Evolutionary conservation across 2,329 filamentous ascomycete species (phyloP).

Genomic region (Rhexocercosporidium sp.): DNA sequence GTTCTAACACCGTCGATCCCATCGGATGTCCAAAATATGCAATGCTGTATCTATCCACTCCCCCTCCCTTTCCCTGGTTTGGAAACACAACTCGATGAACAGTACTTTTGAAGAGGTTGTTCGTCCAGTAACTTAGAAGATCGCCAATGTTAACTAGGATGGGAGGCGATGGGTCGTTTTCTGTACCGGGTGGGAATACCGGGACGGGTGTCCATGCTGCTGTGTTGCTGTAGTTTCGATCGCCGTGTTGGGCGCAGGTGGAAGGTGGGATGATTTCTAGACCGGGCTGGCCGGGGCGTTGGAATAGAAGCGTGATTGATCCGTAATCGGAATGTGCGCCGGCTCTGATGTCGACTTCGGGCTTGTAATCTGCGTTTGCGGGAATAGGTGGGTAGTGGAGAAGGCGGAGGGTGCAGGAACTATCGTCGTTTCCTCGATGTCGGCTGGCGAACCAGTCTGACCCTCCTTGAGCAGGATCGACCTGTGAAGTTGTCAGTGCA

Average conservation of each 20-base stretch:
- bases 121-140: conserved; percentile 85
- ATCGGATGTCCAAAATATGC: conserved; percentile 73
- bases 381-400: conserved; percentile 71
- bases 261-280: conserved; percentile 76
- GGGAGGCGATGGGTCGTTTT: conserved; percentile 65
- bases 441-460: conserved; percentile 58
- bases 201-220: conserved; percentile 66
- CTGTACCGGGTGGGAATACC: conserved; percentile 66
- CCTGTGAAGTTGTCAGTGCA: conserved; percentile 23
- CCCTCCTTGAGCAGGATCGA: conserved; percentile 35
- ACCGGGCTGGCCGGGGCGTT: conserved; percentile 81
- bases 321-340: conserved; percentile 89
- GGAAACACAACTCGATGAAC: conserved; percentile 87
- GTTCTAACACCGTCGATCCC: conserved; percentile 55
- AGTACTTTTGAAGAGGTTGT: conserved; percentile 83
- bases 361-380: conserved; percentile 48
- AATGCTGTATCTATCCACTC: conserved; percentile 65
- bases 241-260: conserved; percentile 37
- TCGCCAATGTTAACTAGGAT: conserved; percentile 77
- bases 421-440: conserved; percentile 58
- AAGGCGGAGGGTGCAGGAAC: conserved; percentile 60
- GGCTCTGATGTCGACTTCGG: conserved; percentile 73
- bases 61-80: conserved; percentile 55
- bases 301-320: conserved; percentile 78
- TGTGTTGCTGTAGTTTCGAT: conserved; percentile 44